phyloP scores from a whole-genome alignment of 1,139 yeast genomes.

The Debaryomyces singareniensis region DNA sequence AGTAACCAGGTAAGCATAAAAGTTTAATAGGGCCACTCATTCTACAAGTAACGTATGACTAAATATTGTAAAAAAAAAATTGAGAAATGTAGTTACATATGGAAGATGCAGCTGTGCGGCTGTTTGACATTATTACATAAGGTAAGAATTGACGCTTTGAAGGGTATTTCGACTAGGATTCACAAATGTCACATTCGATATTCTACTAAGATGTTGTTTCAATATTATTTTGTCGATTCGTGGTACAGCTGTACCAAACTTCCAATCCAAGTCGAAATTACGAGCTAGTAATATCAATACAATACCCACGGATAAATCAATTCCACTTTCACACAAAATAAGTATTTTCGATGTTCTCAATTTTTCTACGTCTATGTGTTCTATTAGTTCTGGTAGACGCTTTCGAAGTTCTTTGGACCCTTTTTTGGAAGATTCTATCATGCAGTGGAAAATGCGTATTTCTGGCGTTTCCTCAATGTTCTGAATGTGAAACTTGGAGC shows the following conservation, averaged over 20 bases:
- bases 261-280: slow-evolving; percentile 40
- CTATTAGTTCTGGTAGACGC: slow-evolving; percentile 31
- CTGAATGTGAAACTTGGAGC: slow-evolving; percentile 13
- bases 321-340: slow-evolving; percentile 57
- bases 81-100: background rate
- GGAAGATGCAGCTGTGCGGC: slow-evolving; percentile 1
- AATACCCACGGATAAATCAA: slow-evolving; percentile 61
- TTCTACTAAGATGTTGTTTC: slow-evolving; percentile 47
- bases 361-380: slow-evolving; percentile 10
- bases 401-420: slow-evolving; percentile 54
- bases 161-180: slow-evolving; percentile 77
- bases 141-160: slow-evolving; percentile 52
- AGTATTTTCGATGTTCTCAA: slow-evolving; percentile 7
- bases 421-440: slow-evolving; percentile 46
- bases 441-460: slow-evolving; percentile 11
- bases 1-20: slow-evolving; percentile 37
- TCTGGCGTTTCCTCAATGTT: slow-evolving; percentile 13
- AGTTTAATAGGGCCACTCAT: slow-evolving; percentile 10
- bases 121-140: slow-evolving; percentile 15
- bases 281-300: slow-evolving; percentile 46
- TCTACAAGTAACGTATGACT: background rate
- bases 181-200: slow-evolving; percentile 40
- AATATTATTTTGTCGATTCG: slow-evolving; percentile 46
- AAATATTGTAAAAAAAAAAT: background rate
- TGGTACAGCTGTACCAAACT: slow-evolving; percentile 8